Percentiles rank a stretch among this genome's conserved stretches.
Conservation (phyloP, 2,329 filamentous ascomycete genomes). For the Fusarium guadeloupense region DNA sequence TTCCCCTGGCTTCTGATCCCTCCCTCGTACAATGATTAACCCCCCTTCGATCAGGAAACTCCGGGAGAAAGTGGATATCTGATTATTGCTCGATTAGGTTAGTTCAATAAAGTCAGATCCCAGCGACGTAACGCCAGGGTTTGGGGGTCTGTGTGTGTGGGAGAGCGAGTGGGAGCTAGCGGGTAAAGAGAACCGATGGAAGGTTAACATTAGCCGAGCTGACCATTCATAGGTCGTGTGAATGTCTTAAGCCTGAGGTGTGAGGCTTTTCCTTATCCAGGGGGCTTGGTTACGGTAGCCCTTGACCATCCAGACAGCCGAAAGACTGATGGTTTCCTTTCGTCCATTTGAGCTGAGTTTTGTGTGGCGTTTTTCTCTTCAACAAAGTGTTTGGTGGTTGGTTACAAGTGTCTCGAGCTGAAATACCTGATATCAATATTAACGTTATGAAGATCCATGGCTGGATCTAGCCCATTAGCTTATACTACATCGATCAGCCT, state of each 20-base stretch:
- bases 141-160: conserved; percentile 11
- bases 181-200: background rate
- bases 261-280: background rate
- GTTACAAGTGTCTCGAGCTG: no score
- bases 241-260: background rate
- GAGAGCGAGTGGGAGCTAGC: background rate
- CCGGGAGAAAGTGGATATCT: background rate
- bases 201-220: conserved; percentile 24
- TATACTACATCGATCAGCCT: no score
- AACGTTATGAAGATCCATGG: no score
- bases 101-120: background rate
- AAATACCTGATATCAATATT: no score
- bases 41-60: background rate
- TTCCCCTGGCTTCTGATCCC: background rate
- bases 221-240: conserved; percentile 10
- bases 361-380: no score
- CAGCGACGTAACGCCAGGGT: background rate
- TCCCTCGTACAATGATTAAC: background rate
- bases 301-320: no score
- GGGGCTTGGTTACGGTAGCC: no score
- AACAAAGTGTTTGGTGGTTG: no score
- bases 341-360: no score
- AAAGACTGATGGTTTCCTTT: no score
- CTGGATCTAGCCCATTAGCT: no score
- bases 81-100: background rate